Conservation (phyloP, 768 basidiomycete genomes). For the Serendipita sp. region DNA sequence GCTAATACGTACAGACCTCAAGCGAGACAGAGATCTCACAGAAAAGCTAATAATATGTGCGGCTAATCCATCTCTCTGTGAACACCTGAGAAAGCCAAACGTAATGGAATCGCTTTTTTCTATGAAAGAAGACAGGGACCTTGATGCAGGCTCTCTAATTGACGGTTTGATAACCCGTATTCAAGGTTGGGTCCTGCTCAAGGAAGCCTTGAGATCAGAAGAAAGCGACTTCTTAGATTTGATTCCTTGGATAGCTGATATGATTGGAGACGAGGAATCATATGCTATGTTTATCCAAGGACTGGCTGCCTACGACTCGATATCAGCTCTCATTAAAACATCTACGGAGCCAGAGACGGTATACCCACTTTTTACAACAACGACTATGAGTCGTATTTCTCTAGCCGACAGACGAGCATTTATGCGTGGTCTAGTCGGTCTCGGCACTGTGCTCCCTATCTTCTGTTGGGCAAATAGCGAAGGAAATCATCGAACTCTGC, state of each 20-base stretch:
- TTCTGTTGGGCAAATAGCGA: conserved; percentile 71
- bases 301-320: conserved; percentile 37
- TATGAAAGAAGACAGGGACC: conserved; percentile 22
- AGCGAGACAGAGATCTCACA: conserved; percentile 6
- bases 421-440: conserved; percentile 49
- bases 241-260: conserved; percentile 39
- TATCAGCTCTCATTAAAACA: conserved; percentile 20
- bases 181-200: conserved; percentile 41
- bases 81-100: background rate
- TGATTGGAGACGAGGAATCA: conserved; percentile 47
- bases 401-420: conserved; percentile 40
- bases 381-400: background rate
- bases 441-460: conserved; percentile 49
- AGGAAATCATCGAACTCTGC: conserved; percentile 44
- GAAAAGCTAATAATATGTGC: conserved; percentile 8
- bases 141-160: conserved; percentile 15
- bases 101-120: conserved; percentile 12
- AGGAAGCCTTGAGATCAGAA: conserved; percentile 41
- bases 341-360: conserved; percentile 23
- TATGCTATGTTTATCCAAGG: conserved; percentile 60
- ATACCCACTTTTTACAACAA: conserved; percentile 23
- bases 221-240: conserved; percentile 34
- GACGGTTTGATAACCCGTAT: conserved; percentile 34
- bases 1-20: conserved; percentile 5
- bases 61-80: conserved; percentile 10